Base-by-base conservation (phyloP, 768 basidiomycete species). In the Boletellus ananas region DNA sequence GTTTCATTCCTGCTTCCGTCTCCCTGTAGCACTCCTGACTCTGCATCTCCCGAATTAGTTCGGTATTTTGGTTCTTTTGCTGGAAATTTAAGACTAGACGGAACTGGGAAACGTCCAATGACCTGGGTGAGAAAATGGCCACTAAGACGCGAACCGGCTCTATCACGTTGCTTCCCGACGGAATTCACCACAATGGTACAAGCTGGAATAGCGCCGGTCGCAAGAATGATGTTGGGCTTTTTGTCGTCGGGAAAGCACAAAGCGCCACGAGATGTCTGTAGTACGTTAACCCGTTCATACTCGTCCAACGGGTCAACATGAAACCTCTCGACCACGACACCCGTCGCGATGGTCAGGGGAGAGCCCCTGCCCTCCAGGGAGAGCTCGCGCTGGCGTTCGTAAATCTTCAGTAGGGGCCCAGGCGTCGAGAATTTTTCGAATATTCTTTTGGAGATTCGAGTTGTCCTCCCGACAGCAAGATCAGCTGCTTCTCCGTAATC, bases 151-250 rank as follows among this genome's bases (percentile, higher is more conserved):
- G 45, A 46, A n/a, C 58, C 58, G 4, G 58, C 58, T 11, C 58
- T 55, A 3, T 11, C 33, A 3, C 31, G 33, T 17, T 57, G 54
- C 20, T 49, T 42, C 14, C 21, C 7, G n/a, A 60, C 34, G 8
- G 55, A 61, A 44, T 60, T 60, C 27, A 53, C 39, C 6, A 61
- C 45, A 13, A 60, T 44, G 21, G 59, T 60, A n/a, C 55, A 53
- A 33, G 55, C 51, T 11, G 58, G 58, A 11, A 60, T 56, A 37
- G 58, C 38, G 1, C 59, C 58, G 1, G 58, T 51, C 37, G 59
- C 59, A 17, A 60, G 58, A 17, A 59, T 59, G 47, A 59, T 43
- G 34, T 59, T 59, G 13, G 58, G 46, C 4, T 47, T 51, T 17
- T 40, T 45, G 17, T 5, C 1, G 29, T 45, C 39, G 2, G 58